phyloP scores from a whole-genome alignment of 2,329 filamentous ascomycete species.

The Aspergillus sp. region DNA sequence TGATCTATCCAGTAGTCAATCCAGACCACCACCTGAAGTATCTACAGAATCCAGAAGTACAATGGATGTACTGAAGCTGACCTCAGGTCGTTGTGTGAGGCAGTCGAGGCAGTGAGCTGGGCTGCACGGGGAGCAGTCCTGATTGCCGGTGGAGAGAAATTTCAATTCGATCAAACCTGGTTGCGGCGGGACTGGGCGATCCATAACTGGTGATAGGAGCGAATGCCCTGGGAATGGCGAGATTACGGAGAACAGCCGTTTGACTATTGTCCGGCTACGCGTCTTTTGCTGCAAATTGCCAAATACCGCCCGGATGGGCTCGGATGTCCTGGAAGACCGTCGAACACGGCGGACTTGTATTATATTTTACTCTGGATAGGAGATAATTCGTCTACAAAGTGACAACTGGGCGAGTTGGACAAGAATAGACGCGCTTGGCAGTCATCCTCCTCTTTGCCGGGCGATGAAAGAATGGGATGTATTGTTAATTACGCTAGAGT shows the following conservation, averaged over 20 bases:
- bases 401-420: neutral
- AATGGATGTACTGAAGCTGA: neutral
- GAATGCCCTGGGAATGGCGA: neutral
- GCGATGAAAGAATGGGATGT: neutral
- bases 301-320: neutral
- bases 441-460: neutral
- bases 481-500: neutral
- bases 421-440: neutral
- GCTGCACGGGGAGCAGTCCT: neutral
- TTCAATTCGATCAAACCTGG: slow-evolving; percentile 13
- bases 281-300: neutral
- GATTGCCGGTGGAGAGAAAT: slow-evolving; percentile 1
- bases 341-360: neutral
- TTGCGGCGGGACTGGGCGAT: slow-evolving; percentile 19
- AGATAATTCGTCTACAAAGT: neutral
- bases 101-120: neutral
- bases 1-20: slow-evolving; percentile 4
- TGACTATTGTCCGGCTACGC: neutral
- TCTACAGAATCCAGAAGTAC: neutral
- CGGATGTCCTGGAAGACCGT: neutral
- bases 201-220: slow-evolving; percentile 15
- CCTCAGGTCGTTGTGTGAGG: neutral
- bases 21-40: neutral
- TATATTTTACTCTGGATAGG: neutral
- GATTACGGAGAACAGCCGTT: slow-evolving; percentile 1